Conservation (phyloP, 1,284 basidiomycete species). For the Rhodotorula sp. region DNA sequence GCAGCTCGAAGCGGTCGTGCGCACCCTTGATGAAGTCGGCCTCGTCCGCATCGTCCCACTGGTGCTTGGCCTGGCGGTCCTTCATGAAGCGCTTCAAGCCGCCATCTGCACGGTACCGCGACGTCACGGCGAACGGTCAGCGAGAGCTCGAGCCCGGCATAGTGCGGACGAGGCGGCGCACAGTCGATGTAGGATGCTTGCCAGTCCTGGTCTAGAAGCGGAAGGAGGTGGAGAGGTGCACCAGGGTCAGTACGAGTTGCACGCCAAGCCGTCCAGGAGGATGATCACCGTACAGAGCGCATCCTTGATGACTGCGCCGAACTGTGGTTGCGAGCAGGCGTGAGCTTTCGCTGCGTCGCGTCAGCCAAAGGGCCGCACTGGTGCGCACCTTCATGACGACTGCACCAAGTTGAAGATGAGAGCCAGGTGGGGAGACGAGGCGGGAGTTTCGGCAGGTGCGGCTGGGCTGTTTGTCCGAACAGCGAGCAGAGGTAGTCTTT, state of each 20-base stretch:
- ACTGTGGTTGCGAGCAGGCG: constrained; percentile 10
- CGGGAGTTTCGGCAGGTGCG: too few species aligned
- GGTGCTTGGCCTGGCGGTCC: constrained; percentile 61
- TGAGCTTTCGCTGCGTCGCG: background rate
- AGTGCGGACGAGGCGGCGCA: background rate
- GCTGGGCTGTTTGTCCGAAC: too few species aligned
- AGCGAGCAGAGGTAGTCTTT: too few species aligned
- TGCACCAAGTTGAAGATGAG: too few species aligned
- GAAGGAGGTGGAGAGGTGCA: background rate
- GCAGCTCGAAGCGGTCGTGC: background rate
- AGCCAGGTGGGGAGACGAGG: too few species aligned
- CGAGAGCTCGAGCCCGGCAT: too few species aligned
- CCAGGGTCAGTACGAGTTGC: background rate
- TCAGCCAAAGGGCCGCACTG: background rate
- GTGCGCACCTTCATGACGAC: too few species aligned
- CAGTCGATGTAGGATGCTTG: constrained; percentile 41
- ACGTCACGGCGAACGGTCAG: background rate
- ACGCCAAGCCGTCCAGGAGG: background rate
- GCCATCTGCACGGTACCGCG: constrained; percentile 47
- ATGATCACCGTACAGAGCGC: constrained; percentile 31
- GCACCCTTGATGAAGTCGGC: constrained; percentile 68
- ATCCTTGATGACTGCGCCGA: constrained; percentile 42
- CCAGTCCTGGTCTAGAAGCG: constrained; percentile 39
- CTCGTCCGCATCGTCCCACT: constrained; percentile 78
- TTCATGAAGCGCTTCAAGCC: constrained; percentile 87